Evolutionary conservation across 768 basidiomycete species (phyloP).

Genomic region (Termitomyces sp.): DNA sequence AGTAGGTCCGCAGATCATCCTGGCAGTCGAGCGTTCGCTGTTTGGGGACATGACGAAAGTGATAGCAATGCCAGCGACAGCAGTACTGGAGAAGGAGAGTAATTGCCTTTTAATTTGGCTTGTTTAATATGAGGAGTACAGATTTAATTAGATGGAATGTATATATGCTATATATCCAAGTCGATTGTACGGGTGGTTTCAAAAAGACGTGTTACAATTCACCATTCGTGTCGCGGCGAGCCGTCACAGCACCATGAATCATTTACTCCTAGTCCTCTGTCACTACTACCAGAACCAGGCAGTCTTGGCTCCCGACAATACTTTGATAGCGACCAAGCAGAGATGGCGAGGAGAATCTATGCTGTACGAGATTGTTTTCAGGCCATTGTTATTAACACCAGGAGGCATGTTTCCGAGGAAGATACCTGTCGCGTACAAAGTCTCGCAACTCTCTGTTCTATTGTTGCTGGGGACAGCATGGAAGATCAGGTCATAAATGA

Average conservation of each 20-base stretch:
- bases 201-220: neutral
- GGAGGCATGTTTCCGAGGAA: neutral
- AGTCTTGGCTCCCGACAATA: conserved; percentile 26
- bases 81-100: conserved; percentile 25
- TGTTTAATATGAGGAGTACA: neutral
- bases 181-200: no score
- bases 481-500: conserved; percentile 21
- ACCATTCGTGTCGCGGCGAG: neutral
- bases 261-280: conserved; percentile 24
- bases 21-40: conserved; percentile 65
- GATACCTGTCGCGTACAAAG: conserved; percentile 19
- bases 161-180: neutral
- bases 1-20: conserved; percentile 34
- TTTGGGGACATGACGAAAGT: conserved; percentile 86
- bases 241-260: neutral
- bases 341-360: conserved; percentile 42
- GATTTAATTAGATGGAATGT: neutral
- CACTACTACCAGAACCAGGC: conserved; percentile 32
- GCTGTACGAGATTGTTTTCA: conserved; percentile 53
- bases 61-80: conserved; percentile 81
- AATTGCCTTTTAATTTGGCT: neutral
- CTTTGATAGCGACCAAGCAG: conserved; percentile 26
- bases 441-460: conserved; percentile 43
- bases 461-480: conserved; percentile 42
- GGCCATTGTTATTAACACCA: conserved; percentile 39